Evolutionary conservation across 371 early-diverging fungal genomes (phyloP), one percentile per base, ranked within the genome.

Genomic region (Rhizopus sp.): DNA sequence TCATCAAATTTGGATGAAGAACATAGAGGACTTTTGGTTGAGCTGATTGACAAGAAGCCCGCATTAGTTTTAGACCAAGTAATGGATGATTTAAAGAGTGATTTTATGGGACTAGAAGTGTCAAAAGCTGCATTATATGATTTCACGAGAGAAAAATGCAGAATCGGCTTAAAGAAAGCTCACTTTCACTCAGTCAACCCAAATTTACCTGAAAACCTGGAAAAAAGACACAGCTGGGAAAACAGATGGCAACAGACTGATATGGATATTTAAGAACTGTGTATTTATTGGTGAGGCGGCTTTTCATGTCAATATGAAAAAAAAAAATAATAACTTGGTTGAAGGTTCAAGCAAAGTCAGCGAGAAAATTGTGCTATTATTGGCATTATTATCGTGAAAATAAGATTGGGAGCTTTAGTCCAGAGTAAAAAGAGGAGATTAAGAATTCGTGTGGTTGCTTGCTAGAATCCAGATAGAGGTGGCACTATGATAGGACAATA

Each of bases 261-360:
- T 40, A 55, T 55, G 23, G 50, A 60, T 49, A 32, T 54, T 34
- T 48, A 29, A 54, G 41, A 60, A 60, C 42, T 50, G 55, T 50
- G 46, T 55, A 33, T 42, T 55, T 42, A 33, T 55, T 55, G 47
- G 7, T 6, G 2, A 55, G 42, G 52, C 47, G 12, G 51, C 59
- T 51, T 58, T 58, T 44, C 33, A 57, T 57, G 33, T 57, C 57
- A 57, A 49, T 41, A 57, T 57, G 50, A 57, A 57, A 45, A 16
- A n/a, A n/a, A n/a, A n/a, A 1, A 45, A 34, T 3, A 17, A 3
- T 33, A 16, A 13, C 42, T 40, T 41, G 41, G 32, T 53, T 2
- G 31, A 53, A 6, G 32, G 41, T 5, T 33, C 35, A 1, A 50
- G 37, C 50, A 50, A 50, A 34, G 1, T 33, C 50, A 50, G 1